These are phyloP conservation scores for Melampsora larici-populina DNA, from an alignment of 1,284 basidiomycete genomes.

Conservation along the genomic window DNA sequence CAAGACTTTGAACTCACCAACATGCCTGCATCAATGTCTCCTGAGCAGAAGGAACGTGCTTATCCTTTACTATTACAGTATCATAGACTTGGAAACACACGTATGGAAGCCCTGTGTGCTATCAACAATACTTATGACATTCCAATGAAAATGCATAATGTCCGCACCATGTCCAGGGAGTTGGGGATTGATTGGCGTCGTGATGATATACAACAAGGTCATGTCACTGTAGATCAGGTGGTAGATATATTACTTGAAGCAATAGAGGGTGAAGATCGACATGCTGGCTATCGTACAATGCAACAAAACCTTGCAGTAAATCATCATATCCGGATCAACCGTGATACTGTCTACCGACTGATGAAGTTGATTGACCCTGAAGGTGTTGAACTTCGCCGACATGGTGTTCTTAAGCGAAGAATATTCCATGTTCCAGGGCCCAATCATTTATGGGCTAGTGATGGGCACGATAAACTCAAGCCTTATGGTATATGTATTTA, in stretches of 20 bases:
- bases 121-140: constrained; percentile 1
- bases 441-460: too few relatives aligned
- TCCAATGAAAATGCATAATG: too few relatives aligned
- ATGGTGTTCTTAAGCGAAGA: neutral
- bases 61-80: neutral
- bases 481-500: constrained; percentile 12
- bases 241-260: neutral
- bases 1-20: neutral
- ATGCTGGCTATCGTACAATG: neutral
- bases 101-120: neutral
- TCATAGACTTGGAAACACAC: neutral
- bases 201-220: neutral
- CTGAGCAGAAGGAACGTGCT: neutral
- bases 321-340: neutral
- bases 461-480: constrained; percentile 13
- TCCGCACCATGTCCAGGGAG: too few relatives aligned
- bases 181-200: too few relatives aligned
- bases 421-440: neutral
- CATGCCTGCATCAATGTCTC: neutral
- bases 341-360: neutral
- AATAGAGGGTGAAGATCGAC: neutral
- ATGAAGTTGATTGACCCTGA: neutral
- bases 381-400: neutral
- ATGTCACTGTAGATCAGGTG: neutral
- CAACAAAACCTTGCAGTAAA: neutral